Evolutionary conservation across 345 rosid species (phyloP).

Genomic region (Aurinia saxatilis): DNA sequence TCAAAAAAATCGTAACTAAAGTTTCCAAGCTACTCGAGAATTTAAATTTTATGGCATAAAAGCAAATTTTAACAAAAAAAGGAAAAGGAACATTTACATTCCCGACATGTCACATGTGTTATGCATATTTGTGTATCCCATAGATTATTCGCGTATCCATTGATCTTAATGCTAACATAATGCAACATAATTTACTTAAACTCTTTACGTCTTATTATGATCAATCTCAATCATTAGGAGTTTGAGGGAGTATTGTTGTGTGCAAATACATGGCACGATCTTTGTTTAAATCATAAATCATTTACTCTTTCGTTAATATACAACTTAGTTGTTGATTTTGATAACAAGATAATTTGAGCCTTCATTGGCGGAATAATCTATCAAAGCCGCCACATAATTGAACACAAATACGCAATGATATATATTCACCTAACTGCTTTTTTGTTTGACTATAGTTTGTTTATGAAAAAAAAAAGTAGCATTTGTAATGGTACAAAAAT

Average conservation of each 20-base stretch:
- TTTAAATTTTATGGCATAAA: background rate
- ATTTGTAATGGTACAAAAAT: background rate
- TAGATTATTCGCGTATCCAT: background rate
- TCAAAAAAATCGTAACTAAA: background rate
- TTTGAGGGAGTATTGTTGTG: slow-evolving; percentile 19
- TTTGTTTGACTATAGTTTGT: background rate
- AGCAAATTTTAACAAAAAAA: background rate
- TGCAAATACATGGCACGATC: slow-evolving; percentile 30
- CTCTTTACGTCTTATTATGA: background rate
- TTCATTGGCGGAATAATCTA: slow-evolving; percentile 10
- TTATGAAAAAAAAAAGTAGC: background rate
- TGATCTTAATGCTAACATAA: background rate
- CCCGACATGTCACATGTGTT: slow-evolving; percentile 4
- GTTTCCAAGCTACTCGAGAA: background rate
- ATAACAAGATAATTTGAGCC: background rate
- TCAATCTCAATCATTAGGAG: slow-evolving; percentile 10
- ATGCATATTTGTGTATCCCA: background rate
- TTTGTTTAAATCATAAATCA: background rate
- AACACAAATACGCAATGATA: background rate
- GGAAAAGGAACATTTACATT: background rate
- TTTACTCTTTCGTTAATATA: slow-evolving; percentile 12
- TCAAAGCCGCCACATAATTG: slow-evolving; percentile 14
- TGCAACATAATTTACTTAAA: background rate
- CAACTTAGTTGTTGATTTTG: slow-evolving; percentile 13
- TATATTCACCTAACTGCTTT: background rate